Conservation (phyloP, 768 basidiomycete genomes). For the Suillus lakei region DNA sequence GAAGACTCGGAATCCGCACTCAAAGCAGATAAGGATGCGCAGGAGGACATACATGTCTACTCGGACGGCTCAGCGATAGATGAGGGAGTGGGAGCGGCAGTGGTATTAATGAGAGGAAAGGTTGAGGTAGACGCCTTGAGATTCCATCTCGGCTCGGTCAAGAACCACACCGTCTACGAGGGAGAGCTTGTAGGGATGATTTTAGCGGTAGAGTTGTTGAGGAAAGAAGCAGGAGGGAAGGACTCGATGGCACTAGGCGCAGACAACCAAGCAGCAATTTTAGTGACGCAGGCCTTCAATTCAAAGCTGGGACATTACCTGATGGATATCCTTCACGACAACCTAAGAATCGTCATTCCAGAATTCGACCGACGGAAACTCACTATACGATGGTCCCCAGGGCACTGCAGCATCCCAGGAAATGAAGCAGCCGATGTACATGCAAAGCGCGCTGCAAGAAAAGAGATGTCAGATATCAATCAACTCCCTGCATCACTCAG, state of each 20-base stretch:
- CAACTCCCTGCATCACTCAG: background rate
- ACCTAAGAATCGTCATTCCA: background rate
- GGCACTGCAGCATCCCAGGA: background rate
- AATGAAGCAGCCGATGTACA: conserved; percentile 2
- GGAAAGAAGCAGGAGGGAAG: background rate
- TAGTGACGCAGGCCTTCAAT: background rate
- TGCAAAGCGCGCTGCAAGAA: background rate
- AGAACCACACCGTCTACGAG: conserved; percentile 26
- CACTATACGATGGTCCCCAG: conserved; percentile 1
- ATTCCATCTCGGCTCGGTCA: too few relatives aligned
- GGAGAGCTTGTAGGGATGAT: conserved; percentile 35
- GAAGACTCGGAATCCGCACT: conserved; percentile 14
- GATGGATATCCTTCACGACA: background rate
- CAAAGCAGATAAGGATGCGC: background rate
- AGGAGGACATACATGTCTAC: too few relatives aligned
- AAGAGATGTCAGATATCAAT: background rate
- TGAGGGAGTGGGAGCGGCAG: too few relatives aligned
- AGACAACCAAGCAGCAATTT: conserved; percentile 19
- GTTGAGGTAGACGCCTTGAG: background rate
- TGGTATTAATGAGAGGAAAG: too few relatives aligned
- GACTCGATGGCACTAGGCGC: background rate
- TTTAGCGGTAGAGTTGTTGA: conserved; percentile 31
- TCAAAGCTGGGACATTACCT: conserved; percentile 13
- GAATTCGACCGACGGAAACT: background rate
- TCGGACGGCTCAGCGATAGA: too few relatives aligned